These are phyloP conservation scores for Cyberlindnera americana DNA, from an alignment of 805 yeast species.

Conservation along the genomic window DNA sequence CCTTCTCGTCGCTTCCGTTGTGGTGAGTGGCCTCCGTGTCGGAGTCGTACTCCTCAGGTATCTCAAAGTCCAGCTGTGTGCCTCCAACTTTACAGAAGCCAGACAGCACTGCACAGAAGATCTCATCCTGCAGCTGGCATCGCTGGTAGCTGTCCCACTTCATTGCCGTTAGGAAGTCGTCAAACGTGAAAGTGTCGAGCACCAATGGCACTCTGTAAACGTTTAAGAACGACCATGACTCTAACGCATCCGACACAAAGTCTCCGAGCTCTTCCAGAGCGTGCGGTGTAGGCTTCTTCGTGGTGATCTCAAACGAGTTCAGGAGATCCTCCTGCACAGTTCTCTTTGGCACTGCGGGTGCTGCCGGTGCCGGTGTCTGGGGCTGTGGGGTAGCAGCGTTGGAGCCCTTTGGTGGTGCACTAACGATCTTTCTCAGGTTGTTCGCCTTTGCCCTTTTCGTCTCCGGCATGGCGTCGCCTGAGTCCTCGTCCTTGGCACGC, in stretches of 20 bases:
- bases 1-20: background rate
- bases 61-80: conserved; percentile 31
- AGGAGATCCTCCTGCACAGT: conserved; percentile 22
- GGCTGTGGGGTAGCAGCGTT: conserved; percentile 2
- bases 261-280: conserved; percentile 16
- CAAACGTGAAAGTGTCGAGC: conserved; percentile 75
- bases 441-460: conserved; percentile 5
- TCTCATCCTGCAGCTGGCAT: conserved; percentile 57
- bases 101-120: conserved; percentile 62
- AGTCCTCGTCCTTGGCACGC: conserved; percentile 10
- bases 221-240: conserved; percentile 73
- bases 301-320: conserved; percentile 17
- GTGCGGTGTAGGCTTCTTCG: conserved; percentile 22
- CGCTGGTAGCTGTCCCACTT: conserved; percentile 41
- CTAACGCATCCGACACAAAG: conserved; percentile 44
- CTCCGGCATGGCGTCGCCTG: conserved; percentile 11
- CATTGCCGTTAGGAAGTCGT: conserved; percentile 58
- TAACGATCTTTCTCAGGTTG: conserved; percentile 6
- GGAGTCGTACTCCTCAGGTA: conserved; percentile 25
- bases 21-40: too few relatives aligned
- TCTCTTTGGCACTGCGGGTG: conserved; percentile 19
- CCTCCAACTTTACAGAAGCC: conserved; percentile 46
- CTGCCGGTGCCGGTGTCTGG: too few relatives aligned
- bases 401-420: conserved; percentile 1
- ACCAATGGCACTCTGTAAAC: conserved; percentile 60